Percentiles rank a stretch among this genome's conserved stretches.
phyloP scores from a whole-genome alignment of 1,284 basidiomycete genomes.

The Cryptococcus floricola region DNA sequence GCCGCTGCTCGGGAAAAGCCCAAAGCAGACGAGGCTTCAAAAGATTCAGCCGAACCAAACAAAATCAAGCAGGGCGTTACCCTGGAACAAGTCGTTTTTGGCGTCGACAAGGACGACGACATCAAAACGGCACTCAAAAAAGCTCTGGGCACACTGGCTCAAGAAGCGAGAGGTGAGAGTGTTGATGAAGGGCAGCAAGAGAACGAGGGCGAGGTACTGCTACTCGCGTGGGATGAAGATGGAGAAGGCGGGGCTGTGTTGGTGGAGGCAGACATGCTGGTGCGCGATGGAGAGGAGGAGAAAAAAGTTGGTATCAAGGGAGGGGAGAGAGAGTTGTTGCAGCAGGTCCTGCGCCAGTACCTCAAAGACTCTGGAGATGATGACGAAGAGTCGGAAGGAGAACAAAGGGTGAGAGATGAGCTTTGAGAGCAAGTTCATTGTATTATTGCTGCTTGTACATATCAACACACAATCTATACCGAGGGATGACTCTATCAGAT shows the following conservation, averaged over 20 bases:
- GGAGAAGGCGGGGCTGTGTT: conserved; percentile 11
- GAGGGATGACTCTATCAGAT: background rate
- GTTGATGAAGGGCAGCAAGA: background rate
- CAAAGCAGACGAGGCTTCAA: background rate
- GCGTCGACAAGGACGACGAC: conserved; percentile 6
- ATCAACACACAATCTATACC: background rate
- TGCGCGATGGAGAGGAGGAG: conserved; percentile 1
- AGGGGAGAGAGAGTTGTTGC: conserved; percentile 12
- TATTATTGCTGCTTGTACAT: background rate
- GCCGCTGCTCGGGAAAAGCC: conserved; percentile 1
- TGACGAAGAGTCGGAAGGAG: background rate
- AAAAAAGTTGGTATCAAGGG: background rate
- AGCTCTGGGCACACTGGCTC: conserved; percentile 6
- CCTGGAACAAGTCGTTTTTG: conserved; percentile 2
- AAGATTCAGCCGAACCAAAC: background rate
- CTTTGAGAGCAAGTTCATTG: background rate
- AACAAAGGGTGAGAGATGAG: background rate
- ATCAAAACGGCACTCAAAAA: conserved; percentile 8
- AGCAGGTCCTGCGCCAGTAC: conserved; percentile 13
- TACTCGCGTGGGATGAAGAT: conserved; percentile 17
- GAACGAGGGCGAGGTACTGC: conserved; percentile 12
- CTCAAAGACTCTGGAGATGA: conserved; percentile 1
- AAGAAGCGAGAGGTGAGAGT: background rate
- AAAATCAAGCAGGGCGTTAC: no score
- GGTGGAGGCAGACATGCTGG: conserved; percentile 9